Evolutionary conservation across 179 eudicot genomes (phyloP), one percentile per base, ranked within the genome.

Genomic region (Heliamphora pulchella): DNA sequence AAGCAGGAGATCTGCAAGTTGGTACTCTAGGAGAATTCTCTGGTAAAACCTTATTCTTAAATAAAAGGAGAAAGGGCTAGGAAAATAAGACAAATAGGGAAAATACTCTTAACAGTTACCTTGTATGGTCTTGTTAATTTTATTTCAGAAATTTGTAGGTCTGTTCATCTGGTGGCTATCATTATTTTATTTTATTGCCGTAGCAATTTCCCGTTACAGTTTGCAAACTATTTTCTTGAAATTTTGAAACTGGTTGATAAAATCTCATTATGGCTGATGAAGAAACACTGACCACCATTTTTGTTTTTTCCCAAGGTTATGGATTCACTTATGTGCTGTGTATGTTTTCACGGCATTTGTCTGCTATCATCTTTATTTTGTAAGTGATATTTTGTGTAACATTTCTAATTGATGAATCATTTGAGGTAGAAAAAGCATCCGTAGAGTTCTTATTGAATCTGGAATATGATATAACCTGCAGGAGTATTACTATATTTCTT

Each of bases 351-450:
- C 99, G 69, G 92, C 85, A 17, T 86, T 89, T 78, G 94, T 91
- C 81, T 96, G 99, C 89, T 92, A 72, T 84, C 94, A 88, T 88
- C 99, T 96, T 50, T 91, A 91, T 80, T 79, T 81, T 81, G 99
- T 96, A 89, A 94, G 97, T 85, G 67, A 65, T 63, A 78, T 66
- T 50, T 62, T 59, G 48, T 77, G 9, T 75, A 50, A 14, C 65
- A 39, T 69, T 67, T 68, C 15, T 39, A 43, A 20, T 48, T 81
- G 17, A 54, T 70, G 39, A 47, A 77, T 61, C 3, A 59, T 67
- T 71, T 15, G 11, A 11, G 47, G 47, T 15, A 2, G 14, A 17
- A 7, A 7, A 50, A 73, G 79, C 50, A 74, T 50, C 8, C 4
- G 18, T 48, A 59, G 57, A 75, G 17, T 58, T 74, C 31, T 31